Percentiles rank a stretch among this genome's conserved stretches.
Evolutionary conservation across 257 asterid species (phyloP).

Genomic region (Rubia yunnanensis): DNA sequence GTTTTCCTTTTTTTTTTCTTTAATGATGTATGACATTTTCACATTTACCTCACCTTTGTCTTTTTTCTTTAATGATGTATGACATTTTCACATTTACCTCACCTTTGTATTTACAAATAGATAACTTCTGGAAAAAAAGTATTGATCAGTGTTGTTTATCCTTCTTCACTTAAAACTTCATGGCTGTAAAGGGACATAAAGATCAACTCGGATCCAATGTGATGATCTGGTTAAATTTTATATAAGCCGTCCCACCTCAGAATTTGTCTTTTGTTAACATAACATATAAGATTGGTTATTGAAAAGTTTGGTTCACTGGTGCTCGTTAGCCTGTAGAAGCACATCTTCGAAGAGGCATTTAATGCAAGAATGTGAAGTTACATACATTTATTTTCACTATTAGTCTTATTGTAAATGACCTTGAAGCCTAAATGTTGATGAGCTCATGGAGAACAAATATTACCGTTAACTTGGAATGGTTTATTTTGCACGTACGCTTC

Average conservation of each 20-base stretch:
- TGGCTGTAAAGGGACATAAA: too few relatives aligned
- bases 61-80: not conserved
- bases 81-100: not conserved
- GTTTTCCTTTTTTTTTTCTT: not conserved
- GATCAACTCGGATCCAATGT: too few relatives aligned
- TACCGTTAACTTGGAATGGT: not conserved
- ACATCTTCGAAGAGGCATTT: too few relatives aligned
- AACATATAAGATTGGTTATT: too few relatives aligned
- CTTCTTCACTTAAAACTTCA: not conserved
- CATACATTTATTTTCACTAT: too few relatives aligned
- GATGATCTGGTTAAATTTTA: too few relatives aligned
- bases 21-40: slow-evolving; percentile 1
- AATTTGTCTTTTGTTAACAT: too few relatives aligned
- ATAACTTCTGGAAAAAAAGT: not conserved
- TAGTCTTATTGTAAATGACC: not conserved
- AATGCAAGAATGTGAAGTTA: too few relatives aligned
- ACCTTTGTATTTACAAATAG: not conserved
- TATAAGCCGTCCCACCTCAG: too few relatives aligned
- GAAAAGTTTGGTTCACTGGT: too few relatives aligned
- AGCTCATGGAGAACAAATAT: not conserved
- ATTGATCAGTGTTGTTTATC: not conserved
- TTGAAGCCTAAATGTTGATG: not conserved
- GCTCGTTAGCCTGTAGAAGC: too few relatives aligned
- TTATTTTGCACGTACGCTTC: too few relatives aligned
- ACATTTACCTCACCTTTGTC: not conserved